Base-by-base conservation (phyloP, 768 basidiomycete species). In the Heimioporus sp. region DNA sequence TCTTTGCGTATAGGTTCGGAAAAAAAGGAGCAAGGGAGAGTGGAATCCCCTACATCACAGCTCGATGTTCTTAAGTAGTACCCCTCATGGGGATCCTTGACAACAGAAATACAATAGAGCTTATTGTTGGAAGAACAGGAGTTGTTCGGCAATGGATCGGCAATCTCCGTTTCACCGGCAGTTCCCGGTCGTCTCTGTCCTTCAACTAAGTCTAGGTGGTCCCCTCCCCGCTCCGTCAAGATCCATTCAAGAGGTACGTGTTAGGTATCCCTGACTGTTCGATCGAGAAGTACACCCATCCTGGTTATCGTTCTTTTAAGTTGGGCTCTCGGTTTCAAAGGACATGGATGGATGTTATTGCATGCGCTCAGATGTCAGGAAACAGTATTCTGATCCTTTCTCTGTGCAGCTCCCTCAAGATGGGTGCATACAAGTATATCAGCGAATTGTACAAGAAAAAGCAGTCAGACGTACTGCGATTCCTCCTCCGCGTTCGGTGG, bases 361-460 rank as follows among this genome's bases (percentile, higher is more conserved):
- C 53, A 39, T 38, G 35, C 49, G 35, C 30, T 43, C 42, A 32
- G 66, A 68, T 67, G 52, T 28, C 7, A 37, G 1, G 16, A 37
- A 17, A 10, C 48, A 21, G 19, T 21, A 20, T 46, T 59, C 61
- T 59, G 57, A 52, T 60, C 44, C 39, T 40, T 57, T 59, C 62
- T 43, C 51, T 44, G 51, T 58, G 50, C 53, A 66, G 65, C 76
- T 28, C 5, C 24, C 72, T 73, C 76, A 85, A 78, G 71, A 92
- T 92, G 90, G 90, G 90, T 70, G 90, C 90, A 63, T 92, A 92
- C 83, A 92, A 96, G 75, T 98, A 98, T 72, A 86, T 98, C 69
- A 86, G 90, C 63, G 96, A 98, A 78, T 77, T 98, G 59, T 93
- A 95, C 87, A 96, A 95, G 80, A 97, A 97, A 79, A 95, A 95